Evolutionary conservation across 331 rosid species (phyloP).

Genomic region (Pyrus hybrid): DNA sequence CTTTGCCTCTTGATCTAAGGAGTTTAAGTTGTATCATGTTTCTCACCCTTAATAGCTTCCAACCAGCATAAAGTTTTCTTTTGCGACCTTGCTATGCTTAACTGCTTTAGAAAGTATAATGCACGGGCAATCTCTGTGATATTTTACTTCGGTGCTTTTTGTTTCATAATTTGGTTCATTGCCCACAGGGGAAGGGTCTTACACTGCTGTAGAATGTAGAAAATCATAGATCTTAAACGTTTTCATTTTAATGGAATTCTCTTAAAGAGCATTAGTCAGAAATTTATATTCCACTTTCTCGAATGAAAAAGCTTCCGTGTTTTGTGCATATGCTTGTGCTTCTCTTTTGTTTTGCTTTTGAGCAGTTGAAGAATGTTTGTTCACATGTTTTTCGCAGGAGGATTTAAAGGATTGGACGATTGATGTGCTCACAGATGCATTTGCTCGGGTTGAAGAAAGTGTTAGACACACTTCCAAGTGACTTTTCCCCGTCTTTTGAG

Average conservation of each 20-base stretch:
- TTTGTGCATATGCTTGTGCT: not conserved
- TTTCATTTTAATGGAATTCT: not conserved
- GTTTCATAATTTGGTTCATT: not conserved
- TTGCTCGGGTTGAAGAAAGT: conserved; percentile 56
- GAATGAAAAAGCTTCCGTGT: not conserved
- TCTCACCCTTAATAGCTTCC: too few relatives aligned
- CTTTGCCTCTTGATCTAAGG: too few relatives aligned
- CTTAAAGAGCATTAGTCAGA: not conserved
- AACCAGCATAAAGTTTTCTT: too few relatives aligned
- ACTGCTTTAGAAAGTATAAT: not conserved
- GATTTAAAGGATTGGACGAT: conserved; percentile 80
- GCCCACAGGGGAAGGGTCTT: not conserved
- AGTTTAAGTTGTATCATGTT: too few relatives aligned
- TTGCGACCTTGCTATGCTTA: too few relatives aligned
- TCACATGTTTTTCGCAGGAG: conserved; percentile 38
- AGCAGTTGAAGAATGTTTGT: not conserved
- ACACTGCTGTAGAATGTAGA: not conserved
- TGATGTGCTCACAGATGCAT: conserved; percentile 68
- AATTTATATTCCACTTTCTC: not conserved
- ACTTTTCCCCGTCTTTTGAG: not conserved
- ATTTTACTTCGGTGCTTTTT: too few relatives aligned
- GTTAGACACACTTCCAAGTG: conserved; percentile 33
- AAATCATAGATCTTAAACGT: not conserved
- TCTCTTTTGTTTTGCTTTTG: not conserved
- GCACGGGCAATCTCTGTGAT: not conserved